Base-by-base conservation (phyloP, 2,329 filamentous ascomycete genomes). In the Colletotrichum plurivorum region DNA sequence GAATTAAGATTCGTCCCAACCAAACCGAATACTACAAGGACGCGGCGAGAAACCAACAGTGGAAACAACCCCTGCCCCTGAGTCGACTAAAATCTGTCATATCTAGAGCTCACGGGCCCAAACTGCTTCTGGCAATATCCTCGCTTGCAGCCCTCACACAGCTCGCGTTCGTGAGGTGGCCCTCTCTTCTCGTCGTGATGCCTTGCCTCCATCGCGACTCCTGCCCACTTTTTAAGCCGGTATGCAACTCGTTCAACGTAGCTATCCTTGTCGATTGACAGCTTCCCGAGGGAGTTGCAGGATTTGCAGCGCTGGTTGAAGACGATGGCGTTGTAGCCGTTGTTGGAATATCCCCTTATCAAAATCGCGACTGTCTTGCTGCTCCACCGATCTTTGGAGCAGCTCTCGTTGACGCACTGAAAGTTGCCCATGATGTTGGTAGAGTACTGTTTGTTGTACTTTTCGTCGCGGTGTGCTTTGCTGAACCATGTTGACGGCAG, bases 261-360 rank as follows among this genome's bases (percentile, higher is more conserved):
- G 13, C 18, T 45, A n/a, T 45, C 3, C 1, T 25, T 16, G 10
- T 57, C 39, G 7, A 57, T 0, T 3, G 54, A 46, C 5, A 57
- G 22, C 2, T 15, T 57, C 15, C 54, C 54, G 39, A 57, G 54
- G 8, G 43, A 16, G 13, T 78, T 71, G 71, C 78, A 83, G 1
- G 5, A 2, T 10, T 60, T 72, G 74, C 81, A 83, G 1, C 75
- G 75, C 60, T 83, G 81, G 48, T 78, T 74, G 65, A 77, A 83
- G 0, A 83, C 77, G 9, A 74, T 48, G 1, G 75, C 81, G 52
- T 82, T 81, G 71, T 83, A 83, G 9, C 71, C 68, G 8, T 73
- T 51, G 0, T 53, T 56, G 0, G 39, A 31, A 48, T 80, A 83
- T 46, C 73, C 62, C 12, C 78, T 74, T 16, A 83, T 82, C 1